A percentile compares a stretch with the other conserved stretches of the same genome.
Evolutionary conservation across 495 filamentous ascomycete genomes (phyloP).

Genomic region (Endocarpon pusillum): DNA sequence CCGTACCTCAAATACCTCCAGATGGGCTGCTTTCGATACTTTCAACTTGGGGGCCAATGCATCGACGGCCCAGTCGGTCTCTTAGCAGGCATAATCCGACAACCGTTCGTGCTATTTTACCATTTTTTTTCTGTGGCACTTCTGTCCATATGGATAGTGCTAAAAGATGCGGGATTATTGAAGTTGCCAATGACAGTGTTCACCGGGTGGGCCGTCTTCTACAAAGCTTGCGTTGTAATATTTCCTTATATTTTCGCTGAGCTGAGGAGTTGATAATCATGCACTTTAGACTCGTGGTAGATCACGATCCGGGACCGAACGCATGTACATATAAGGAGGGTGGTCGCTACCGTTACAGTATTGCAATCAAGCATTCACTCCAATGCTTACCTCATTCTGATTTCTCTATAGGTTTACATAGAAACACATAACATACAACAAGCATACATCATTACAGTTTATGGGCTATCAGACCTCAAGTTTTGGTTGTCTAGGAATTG

Average conservation of each 20-base stretch:
- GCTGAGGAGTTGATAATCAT: conserved; percentile 17
- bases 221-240: conserved; percentile 76
- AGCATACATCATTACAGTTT: too few species aligned
- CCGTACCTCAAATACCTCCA: conserved; percentile 61
- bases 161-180: conserved; percentile 35
- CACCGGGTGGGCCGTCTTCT: conserved; percentile 53
- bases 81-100: conserved; percentile 65
- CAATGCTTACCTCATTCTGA: too few species aligned
- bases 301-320: too few species aligned
- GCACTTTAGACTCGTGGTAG: too few species aligned
- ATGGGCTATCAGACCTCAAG: too few species aligned
- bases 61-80: conserved; percentile 65
- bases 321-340: too few species aligned
- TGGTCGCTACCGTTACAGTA: too few species aligned
- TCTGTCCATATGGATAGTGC: conserved; percentile 68
- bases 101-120: conserved; percentile 62
- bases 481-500: too few species aligned
- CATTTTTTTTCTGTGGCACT: conserved; percentile 94
- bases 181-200: conserved; percentile 41
- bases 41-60: conserved; percentile 54
- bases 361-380: too few species aligned
- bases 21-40: conserved; percentile 85
- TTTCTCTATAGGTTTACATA: too few species aligned
- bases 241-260: conserved; percentile 65
- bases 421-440: too few species aligned